These are phyloP conservation scores for Coprinopsis sp. DNA, from an alignment of 768 basidiomycete genomes.

Conservation along the genomic window DNA sequence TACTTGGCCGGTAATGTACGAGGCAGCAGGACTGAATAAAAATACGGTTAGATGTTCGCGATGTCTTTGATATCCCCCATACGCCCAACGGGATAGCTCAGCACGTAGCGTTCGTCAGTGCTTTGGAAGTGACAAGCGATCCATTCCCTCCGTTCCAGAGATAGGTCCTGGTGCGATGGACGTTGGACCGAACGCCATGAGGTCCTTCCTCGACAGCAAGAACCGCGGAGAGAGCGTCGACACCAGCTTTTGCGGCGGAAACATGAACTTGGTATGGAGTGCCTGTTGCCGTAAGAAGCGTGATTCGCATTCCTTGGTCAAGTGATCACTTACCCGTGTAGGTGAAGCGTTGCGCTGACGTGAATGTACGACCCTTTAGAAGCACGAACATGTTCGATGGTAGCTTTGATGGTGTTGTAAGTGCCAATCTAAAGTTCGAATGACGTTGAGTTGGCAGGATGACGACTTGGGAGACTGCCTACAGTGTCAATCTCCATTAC, in stretches of 20 bases:
- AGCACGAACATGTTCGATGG: constrained; percentile 65
- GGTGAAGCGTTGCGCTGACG: constrained; percentile 86
- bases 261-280: constrained; percentile 90
- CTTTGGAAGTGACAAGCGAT: constrained; percentile 45
- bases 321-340: constrained; percentile 53
- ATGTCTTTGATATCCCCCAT: constrained; percentile 57
- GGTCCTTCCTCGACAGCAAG: constrained; percentile 94
- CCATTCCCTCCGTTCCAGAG: constrained; percentile 67
- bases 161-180: constrained; percentile 85
- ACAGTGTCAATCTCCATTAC: constrained; percentile 94
- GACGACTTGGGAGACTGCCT: constrained; percentile 17
- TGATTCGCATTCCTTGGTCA: constrained; percentile 4
- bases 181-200: constrained; percentile 86
- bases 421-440: constrained; percentile 67
- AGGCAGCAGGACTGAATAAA: constrained; percentile 77
- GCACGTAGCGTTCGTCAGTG: constrained; percentile 13
- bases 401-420: constrained; percentile 93
- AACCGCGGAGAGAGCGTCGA: constrained; percentile 84
- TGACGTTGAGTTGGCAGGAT: constrained; percentile 1
- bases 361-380: constrained; percentile 82
- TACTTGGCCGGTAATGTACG: constrained; percentile 74
- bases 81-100: constrained; percentile 40
- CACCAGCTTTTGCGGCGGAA: constrained; percentile 90
- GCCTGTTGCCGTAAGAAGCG: constrained; percentile 34
- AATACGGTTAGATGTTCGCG: constrained; percentile 70